A percentile compares a stretch with the other conserved stretches of the same genome.
These are phyloP conservation scores for Starmerella stigmatis DNA, from an alignment of 805 yeast genomes.

Conservation along the genomic window DNA sequence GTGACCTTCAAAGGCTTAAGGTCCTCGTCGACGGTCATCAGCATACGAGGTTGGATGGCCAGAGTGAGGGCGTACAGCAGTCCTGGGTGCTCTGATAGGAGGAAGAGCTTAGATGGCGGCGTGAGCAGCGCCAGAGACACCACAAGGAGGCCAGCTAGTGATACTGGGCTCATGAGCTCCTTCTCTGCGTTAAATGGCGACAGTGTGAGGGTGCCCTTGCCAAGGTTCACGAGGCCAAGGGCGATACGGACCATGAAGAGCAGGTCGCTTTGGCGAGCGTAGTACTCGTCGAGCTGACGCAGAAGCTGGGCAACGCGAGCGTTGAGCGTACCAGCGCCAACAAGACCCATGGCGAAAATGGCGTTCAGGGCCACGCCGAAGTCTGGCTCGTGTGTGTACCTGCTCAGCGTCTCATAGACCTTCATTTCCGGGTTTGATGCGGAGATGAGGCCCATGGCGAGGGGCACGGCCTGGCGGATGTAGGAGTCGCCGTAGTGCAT, in stretches of 20 bases:
- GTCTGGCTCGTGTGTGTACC: constrained; percentile 94
- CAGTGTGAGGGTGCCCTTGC: constrained; percentile 88
- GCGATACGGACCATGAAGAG: constrained; percentile 88
- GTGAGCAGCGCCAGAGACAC: constrained; percentile 74
- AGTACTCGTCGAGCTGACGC: constrained; percentile 89
- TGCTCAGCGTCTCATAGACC: constrained; percentile 88
- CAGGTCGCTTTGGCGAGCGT: constrained; percentile 80
- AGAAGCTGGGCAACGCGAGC: constrained; percentile 94
- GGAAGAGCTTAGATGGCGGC: constrained; percentile 55
- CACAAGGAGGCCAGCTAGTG: constrained; percentile 81
- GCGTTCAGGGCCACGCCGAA: constrained; percentile 90
- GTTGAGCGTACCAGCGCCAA: constrained; percentile 97
- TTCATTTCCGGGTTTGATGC: constrained; percentile 94
- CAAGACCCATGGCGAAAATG: constrained; percentile 92
- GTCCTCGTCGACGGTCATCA: constrained; percentile 84
- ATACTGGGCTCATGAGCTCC: constrained; percentile 72
- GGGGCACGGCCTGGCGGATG: constrained; percentile 87
- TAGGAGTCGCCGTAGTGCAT: constrained; percentile 95
- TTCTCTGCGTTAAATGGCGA: constrained; percentile 86
- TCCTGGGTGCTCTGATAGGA: constrained; percentile 63
- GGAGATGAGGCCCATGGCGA: constrained; percentile 94
- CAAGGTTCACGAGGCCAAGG: constrained; percentile 88
- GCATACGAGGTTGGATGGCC: constrained; percentile 85
- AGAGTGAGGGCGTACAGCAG: constrained; percentile 77
- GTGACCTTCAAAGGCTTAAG: constrained; percentile 87